Base-by-base conservation (phyloP, 352 stramenopile species). In the Globisporangium carolinianum region DNA sequence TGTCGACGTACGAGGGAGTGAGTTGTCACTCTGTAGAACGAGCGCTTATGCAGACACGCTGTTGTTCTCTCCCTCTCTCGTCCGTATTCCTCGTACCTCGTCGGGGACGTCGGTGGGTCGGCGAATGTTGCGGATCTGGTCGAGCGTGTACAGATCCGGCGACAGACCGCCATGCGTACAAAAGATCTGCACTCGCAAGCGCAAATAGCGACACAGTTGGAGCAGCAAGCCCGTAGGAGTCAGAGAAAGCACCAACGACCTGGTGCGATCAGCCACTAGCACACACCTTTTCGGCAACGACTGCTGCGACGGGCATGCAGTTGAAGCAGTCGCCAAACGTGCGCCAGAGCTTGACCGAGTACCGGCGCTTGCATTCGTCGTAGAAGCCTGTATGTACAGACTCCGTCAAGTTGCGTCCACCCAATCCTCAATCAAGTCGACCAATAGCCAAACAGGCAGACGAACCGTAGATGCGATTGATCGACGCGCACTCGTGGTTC, bases 241-340 rank as follows among this genome's bases (percentile, higher is more conserved):
- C 9, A 37, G 17, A n/a, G 8, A 54, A 43, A 43, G 7, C 11
- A 12, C 11, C 39, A 1, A 43, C 11, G 39, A 43, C 39, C 4
- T 54, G 12, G 41, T n/a, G 12, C 8, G 4, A 11, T 12, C 17
- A 24, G 24, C 24, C 24, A 24, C 24, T 24, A 24, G 24, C 53
- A 38, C 9, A 3, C 18, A 82, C 70, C 71, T 98, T 98, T 63
- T 97, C 94, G 53, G 97, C 94, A 51, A 99, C 84, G 17, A 99
- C 76, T 39, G 93, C 97, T 0, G 94, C 91, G 11, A 98, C 94
- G 0, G 97, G 97, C 69, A 99, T 96, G 65, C 96, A 99, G 71
- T 99, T 99, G 70, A 99, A 99, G 60, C 92, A 97, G 71, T 99
- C 96, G 24, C 87, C 97, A 69, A 99, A 99, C 6, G 91, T 94